Base-by-base conservation (phyloP, 495 filamentous ascomycete genomes). In the Penicillium antarcticum region DNA sequence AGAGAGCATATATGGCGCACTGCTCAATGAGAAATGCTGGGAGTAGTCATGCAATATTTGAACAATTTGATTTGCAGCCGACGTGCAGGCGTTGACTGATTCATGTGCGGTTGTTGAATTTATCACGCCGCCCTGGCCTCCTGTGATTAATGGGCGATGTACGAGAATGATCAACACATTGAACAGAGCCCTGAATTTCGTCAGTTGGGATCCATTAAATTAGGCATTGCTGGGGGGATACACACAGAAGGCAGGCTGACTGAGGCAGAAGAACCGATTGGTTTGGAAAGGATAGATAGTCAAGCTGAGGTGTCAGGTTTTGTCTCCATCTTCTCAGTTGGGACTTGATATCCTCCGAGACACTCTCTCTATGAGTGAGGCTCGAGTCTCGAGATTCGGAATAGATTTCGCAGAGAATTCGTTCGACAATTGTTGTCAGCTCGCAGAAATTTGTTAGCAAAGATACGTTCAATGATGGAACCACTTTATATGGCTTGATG, bases 1-100 rank as follows among this genome's bases (percentile, higher is more conserved):
- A 1, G 66, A 69, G 0, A 69, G 52, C 55, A 69, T 57, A 45
- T 67, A 69, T 1, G 66, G 66, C 9, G 66, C 64, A 4, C 52
- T 59, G 21, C 46, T 53, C 21, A 68, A 55, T 11, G 62, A 57
- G 33, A 63, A 68, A 16, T 60, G 52, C 21, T 54, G 48, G 5
- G 60, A 56, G 33, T 68, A 68, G 36, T 65, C 65, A 14, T 56
- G 52, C 1, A 68, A 42, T 17, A 66, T 68, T 41, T 65, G 60
- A 13, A 68, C 60, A 4, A 66, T 68, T 31, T 63, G 56, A 16
- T 66, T 68, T 23, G 65, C 65, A 5, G 65, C 65, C 14, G 56
- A 45, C 24, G 65, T 65, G 37, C 65, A 66, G 3, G 54, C 57
- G 13, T 58, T 59, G 24, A 68, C 56, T 16, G 65, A 61, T 40